These are phyloP conservation scores for Ceratobasidium sp. DNA, from an alignment of 1,284 basidiomycete species.

Conservation along the genomic window DNA sequence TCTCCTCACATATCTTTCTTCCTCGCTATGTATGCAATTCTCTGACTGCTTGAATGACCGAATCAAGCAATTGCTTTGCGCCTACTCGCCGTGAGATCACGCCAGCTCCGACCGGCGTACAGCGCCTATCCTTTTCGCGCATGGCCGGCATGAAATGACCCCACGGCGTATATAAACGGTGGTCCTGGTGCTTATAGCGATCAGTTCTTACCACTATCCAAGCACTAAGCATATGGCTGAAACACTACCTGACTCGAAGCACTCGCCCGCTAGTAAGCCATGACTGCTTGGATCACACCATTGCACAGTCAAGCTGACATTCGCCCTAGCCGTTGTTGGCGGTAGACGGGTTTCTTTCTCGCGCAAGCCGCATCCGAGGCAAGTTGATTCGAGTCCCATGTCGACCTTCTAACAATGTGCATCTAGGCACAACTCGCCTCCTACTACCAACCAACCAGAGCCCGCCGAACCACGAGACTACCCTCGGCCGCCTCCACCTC, in stretches of 20 bases:
- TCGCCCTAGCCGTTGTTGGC: conserved; percentile 18
- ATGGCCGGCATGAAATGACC: conserved; percentile 28
- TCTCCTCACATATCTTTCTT: not conserved
- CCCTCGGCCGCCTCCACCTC: conserved; percentile 34
- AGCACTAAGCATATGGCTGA: conserved; percentile 26
- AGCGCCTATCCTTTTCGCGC: conserved; percentile 24
- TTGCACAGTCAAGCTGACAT: not conserved
- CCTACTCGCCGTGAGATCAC: not conserved
- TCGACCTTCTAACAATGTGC: not conserved
- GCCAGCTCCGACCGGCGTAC: conserved; percentile 26
- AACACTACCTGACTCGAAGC: conserved; percentile 32
- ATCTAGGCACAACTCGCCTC: not conserved
- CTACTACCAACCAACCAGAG: conserved; percentile 3
- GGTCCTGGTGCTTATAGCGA: not conserved
- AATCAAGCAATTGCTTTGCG: conserved; percentile 28
- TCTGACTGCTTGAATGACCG: conserved; percentile 8
- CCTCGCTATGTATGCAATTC: conserved; percentile 22
- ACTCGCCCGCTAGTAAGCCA: conserved; percentile 28
- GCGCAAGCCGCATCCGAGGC: conserved; percentile 31
- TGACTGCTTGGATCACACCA: not conserved
- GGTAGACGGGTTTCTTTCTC: conserved; percentile 33
- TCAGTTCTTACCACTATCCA: conserved; percentile 7
- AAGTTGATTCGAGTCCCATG: not conserved
- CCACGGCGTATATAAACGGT: conserved; percentile 21
- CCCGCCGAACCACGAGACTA: conserved; percentile 20